Evolutionary conservation across 1,139 yeast genomes (phyloP), one percentile per base, ranked within the genome.

Genomic region (Kluyveromyces sp.): DNA sequence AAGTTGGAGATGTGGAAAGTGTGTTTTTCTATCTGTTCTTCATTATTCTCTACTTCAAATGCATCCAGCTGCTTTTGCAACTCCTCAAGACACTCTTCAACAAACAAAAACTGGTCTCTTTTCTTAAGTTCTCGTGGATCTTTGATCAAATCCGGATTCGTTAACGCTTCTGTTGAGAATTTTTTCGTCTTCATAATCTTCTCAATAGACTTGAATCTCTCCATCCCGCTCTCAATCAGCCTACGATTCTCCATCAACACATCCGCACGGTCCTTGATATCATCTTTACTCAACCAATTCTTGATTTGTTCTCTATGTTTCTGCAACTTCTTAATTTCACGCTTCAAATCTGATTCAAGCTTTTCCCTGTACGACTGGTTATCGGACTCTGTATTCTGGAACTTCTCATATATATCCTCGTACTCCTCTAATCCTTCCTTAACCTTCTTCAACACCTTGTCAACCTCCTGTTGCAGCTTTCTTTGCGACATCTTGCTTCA

Each of bases 141-240:
- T 40, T 53, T 55, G 39, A 79, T 69, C 50, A 77, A 73, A 50
- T 79, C 78, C 32, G 78, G 74, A 57, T 83, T 76, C 49, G 85
- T 89, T 55, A 92, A 73, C 1, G 97, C 98, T 68, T 92, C 98
- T 63, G 88, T 88, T 37, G 95, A 83, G 63, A 88, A 94, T 48
- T 96, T 97, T 65, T 94, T 94, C 34, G 96, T 90, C 69, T 94
- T 94, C 79, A 89, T 85, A 56, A 85, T 81, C 69, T 90, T 87
- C 65, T 94, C 99, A 55, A 90, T 86, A 45, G 92, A 92, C 65
- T 94, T 94, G 69, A 94, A 94, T 57, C 92, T 78, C 67, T 94
- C 98, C 99, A 92, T 92, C 48, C 94, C 96, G 62, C 77, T 79
- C 66, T 94, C 97, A 56, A 94, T 92, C 55, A 81, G 72, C 56